phyloP scores from a whole-genome alignment of 768 basidiomycete genomes.

The Symmetrospora coprosmae region DNA sequence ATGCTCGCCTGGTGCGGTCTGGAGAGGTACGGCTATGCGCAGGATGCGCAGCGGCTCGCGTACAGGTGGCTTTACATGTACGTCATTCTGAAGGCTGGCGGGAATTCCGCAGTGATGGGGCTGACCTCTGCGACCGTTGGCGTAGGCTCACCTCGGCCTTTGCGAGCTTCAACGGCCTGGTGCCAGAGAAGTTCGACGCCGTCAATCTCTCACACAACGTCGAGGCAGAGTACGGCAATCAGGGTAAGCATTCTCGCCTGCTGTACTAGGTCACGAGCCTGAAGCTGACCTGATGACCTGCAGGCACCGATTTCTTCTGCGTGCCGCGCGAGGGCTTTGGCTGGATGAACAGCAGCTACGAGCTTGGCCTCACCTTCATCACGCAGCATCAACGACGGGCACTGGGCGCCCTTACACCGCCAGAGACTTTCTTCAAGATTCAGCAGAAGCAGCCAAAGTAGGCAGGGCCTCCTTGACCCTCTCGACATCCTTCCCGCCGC shows the following conservation, averaged over 20 bases:
- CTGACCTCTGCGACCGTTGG: background rate
- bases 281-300: constrained; percentile 25
- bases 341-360: constrained; percentile 52
- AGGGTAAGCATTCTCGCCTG: constrained; percentile 34
- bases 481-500: too few relatives aligned
- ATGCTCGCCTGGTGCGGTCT: constrained; percentile 98
- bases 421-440: constrained; percentile 51
- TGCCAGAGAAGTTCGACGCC: constrained; percentile 97
- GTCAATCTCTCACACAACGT: constrained; percentile 90
- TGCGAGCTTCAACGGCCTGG: constrained; percentile 94
- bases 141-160: constrained; percentile 80
- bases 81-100: constrained; percentile 19
- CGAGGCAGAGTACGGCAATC: constrained; percentile 92
- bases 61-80: constrained; percentile 98
- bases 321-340: constrained; percentile 95
- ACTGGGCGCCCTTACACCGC: constrained; percentile 83
- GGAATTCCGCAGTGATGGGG: constrained; percentile 13
- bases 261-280: background rate
- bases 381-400: constrained; percentile 89
- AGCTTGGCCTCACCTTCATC: constrained; percentile 88
- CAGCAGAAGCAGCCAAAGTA: too few relatives aligned
- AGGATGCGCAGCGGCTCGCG: constrained; percentile 80
- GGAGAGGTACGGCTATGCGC: constrained; percentile 85
- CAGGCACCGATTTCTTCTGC: constrained; percentile 78
- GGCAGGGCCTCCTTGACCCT: too few relatives aligned